phyloP scores from a whole-genome alignment of 2,329 filamentous ascomycete genomes.

The Colletotrichum orchidophilum region DNA sequence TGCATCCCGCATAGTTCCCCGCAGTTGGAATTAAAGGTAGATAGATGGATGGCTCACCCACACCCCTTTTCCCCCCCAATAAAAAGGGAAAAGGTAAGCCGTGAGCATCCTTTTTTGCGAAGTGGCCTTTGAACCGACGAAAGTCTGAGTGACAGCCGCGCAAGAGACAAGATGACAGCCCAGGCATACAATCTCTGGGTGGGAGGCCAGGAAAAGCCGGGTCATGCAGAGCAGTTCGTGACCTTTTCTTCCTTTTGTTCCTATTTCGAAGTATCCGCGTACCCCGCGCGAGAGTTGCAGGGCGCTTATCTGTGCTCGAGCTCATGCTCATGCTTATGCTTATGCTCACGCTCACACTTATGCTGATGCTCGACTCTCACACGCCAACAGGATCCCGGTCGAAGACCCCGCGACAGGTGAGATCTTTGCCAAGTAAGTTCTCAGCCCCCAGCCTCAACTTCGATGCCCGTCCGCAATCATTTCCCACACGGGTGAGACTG shows the following conservation, averaged over 20 bases:
- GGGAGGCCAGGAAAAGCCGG: conserved; percentile 40
- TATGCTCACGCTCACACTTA: conserved; percentile 1
- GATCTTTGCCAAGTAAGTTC: conserved; percentile 58
- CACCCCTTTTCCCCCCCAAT: not conserved
- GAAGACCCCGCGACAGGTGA: conserved; percentile 64
- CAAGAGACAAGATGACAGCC: conserved; percentile 31
- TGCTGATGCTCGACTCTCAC: conserved; percentile 26
- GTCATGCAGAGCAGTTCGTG: conserved; percentile 57
- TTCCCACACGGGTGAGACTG: not conserved
- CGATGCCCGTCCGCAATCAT: not conserved
- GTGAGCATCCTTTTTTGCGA: not conserved
- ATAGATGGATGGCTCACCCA: too few relatives aligned
- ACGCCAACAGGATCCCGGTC: conserved; percentile 54
- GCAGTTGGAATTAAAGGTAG: conserved; percentile 6
- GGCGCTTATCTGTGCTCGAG: conserved; percentile 31
- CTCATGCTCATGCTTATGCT: conserved; percentile 11
- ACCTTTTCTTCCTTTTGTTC: not conserved
- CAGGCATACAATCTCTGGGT: conserved; percentile 38
- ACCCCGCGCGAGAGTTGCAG: conserved; percentile 10
- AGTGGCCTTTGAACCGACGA: conserved; percentile 4
- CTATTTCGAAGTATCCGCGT: conserved; percentile 1
- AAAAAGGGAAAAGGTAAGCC: not conserved
- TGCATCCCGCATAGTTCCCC: conserved; percentile 21
- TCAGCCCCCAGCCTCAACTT: not conserved
- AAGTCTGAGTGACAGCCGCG: conserved; percentile 20